Evolutionary conservation across 2,329 filamentous ascomycete species (phyloP).

Genomic region (Neopestalotiopsis sp.): DNA sequence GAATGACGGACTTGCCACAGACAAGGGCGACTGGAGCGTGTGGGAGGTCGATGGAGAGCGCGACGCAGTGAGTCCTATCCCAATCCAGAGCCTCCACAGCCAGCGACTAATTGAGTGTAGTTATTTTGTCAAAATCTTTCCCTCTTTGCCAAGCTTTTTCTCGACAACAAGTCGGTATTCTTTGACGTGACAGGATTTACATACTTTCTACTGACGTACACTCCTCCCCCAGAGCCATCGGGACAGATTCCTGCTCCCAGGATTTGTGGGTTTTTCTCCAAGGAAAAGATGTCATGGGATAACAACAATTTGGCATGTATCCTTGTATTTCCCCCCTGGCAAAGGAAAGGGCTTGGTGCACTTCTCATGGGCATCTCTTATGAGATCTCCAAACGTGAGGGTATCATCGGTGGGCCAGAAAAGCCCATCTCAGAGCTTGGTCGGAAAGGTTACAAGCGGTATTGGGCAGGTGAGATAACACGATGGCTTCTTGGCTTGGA

Average conservation of each 20-base stretch:
- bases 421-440: conserved; percentile 90
- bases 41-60: conserved; percentile 93
- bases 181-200: conserved; percentile 95
- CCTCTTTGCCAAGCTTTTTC: conserved; percentile 94
- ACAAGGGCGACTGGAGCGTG: conserved; percentile 78
- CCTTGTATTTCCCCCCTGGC: conserved; percentile 93
- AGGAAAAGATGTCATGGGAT: conserved; percentile 99
- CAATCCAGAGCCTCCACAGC: neutral
- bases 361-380: conserved; percentile 94
- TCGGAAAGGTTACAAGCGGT: conserved; percentile 79
- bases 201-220: conserved; percentile 90
- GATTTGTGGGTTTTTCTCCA: conserved; percentile 96
- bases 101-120: conserved; percentile 40
- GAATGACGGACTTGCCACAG: conserved; percentile 31
- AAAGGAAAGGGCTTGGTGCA: conserved; percentile 85
- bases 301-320: conserved; percentile 98
- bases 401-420: conserved; percentile 87
- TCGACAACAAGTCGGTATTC: conserved; percentile 98
- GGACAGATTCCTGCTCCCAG: conserved; percentile 42
- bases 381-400: conserved; percentile 84
- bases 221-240: conserved; percentile 47
- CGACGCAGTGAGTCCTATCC: conserved; percentile 63
- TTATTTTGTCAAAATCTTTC: conserved; percentile 95
- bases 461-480: conserved; percentile 85
- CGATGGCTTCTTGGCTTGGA: conserved; percentile 64